Evolutionary conservation across 192 early-diverging fungal species (phyloP).

Genomic region (Mortierella alpina): DNA sequence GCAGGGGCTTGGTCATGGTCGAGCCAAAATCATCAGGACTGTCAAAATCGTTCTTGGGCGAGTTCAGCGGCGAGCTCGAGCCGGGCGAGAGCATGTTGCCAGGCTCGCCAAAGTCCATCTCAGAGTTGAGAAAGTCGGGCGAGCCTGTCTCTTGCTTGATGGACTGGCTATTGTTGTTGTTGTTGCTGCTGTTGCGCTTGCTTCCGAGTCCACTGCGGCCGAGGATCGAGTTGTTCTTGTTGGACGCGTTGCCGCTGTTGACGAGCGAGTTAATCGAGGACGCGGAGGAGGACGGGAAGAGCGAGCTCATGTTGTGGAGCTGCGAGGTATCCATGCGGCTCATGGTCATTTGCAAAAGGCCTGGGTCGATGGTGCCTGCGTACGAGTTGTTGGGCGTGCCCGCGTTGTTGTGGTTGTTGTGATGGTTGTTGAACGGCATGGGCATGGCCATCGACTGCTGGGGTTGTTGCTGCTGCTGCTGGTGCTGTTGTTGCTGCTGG

Average conservation of each 20-base stretch:
- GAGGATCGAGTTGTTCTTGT: slow-evolving; percentile 6
- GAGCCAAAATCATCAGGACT: slow-evolving; percentile 48
- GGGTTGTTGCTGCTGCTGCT: slow-evolving; percentile 22
- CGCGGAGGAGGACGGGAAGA: slow-evolving; percentile 45
- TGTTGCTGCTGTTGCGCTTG: slow-evolving; percentile 44
- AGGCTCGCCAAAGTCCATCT: slow-evolving; percentile 56
- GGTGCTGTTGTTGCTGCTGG: slow-evolving; percentile 39
- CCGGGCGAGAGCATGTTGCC: slow-evolving; percentile 52
- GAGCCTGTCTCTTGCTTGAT: slow-evolving; percentile 56
- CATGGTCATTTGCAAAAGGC: slow-evolving; percentile 50
- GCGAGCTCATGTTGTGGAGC: slow-evolving; percentile 38
- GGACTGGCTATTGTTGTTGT: slow-evolving; percentile 1
- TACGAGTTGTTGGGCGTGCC: slow-evolving; percentile 42
- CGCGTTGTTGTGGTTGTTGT: slow-evolving; percentile 19
- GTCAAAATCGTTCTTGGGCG: slow-evolving; percentile 54
- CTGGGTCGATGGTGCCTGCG: slow-evolving; percentile 50
- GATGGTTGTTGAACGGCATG: slow-evolving; percentile 33
- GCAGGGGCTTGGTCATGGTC: slow-evolving; percentile 36
- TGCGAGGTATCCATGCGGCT: slow-evolving; percentile 47
- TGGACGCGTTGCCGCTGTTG: slow-evolving; percentile 1
- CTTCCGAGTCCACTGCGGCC: slow-evolving; percentile 21
- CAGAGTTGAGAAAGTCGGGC: slow-evolving; percentile 46
- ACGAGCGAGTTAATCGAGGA: slow-evolving; percentile 29
- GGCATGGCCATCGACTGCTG: slow-evolving; percentile 40
- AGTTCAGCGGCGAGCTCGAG: slow-evolving; percentile 47